Conservation (phyloP, 2,329 filamentous ascomycete genomes). For the Nothophaeocryptopus gaeumannii region DNA sequence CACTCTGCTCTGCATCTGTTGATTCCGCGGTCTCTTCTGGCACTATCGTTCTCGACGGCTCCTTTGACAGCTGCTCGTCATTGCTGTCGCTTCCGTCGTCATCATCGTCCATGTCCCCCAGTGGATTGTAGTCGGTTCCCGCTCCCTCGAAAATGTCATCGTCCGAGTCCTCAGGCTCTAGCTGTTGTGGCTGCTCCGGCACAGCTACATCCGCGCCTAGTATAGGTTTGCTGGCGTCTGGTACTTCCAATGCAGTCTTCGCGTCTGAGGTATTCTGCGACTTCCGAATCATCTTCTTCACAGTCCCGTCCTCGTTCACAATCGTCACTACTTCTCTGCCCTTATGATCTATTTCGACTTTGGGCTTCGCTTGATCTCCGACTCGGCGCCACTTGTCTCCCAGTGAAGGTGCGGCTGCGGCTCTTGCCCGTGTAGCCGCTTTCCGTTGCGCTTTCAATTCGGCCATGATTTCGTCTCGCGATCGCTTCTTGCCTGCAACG, state of each 20-base stretch:
- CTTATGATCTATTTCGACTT: conserved; percentile 55
- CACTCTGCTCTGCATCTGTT: background rate
- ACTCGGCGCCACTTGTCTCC: conserved; percentile 31
- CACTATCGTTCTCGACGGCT: conserved; percentile 3
- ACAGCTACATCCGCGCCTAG: conserved; percentile 34
- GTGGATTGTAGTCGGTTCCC: conserved; percentile 59
- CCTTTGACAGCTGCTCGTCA: conserved; percentile 31
- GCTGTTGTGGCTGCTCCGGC: conserved; percentile 17
- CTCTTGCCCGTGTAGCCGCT: conserved; percentile 44
- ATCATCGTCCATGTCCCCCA: conserved; percentile 52
- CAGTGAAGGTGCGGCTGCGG: conserved; percentile 48
- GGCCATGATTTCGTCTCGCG: conserved; percentile 57
- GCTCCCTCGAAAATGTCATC: conserved; percentile 63
- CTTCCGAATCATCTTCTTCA: conserved; percentile 61
- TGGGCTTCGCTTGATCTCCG: conserved; percentile 52
- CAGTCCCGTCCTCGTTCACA: conserved; percentile 58
- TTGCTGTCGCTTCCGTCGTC: conserved; percentile 40
- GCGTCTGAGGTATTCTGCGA: conserved; percentile 38
- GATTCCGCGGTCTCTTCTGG: background rate
- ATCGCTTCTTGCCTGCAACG: conserved; percentile 51
- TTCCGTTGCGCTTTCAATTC: conserved; percentile 57
- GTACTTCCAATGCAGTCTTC: conserved; percentile 21
- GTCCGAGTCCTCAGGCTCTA: conserved; percentile 39
- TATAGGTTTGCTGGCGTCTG: conserved; percentile 30
- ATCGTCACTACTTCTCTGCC: conserved; percentile 59